phyloP scores from a whole-genome alignment of 805 yeast species.

The Hanseniaspora nectarophila region DNA sequence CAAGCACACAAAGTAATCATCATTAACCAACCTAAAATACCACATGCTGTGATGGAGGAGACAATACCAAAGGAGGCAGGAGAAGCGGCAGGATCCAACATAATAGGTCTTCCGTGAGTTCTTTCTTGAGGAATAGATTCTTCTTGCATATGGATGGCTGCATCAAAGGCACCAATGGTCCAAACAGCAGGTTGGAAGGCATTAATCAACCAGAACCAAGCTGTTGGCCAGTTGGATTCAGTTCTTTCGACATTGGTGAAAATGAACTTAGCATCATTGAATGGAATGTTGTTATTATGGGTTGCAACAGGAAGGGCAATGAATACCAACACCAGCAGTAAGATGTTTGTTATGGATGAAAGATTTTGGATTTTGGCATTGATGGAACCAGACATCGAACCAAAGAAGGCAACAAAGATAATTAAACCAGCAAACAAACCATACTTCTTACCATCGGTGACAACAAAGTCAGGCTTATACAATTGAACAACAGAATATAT shows the following conservation, averaged over 20 bases:
- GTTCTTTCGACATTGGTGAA: conserved; percentile 41
- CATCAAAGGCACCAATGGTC: conserved; percentile 67
- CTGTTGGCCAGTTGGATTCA: conserved; percentile 44
- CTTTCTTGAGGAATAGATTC: conserved; percentile 52
- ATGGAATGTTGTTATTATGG: conserved; percentile 18
- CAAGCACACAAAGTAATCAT: conserved; percentile 45
- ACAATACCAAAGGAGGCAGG: conserved; percentile 46
- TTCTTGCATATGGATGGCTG: conserved; percentile 62
- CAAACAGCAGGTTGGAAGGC: conserved; percentile 58
- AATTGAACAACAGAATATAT: conserved; percentile 41
- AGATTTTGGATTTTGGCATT: conserved; percentile 45
- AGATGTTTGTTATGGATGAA: conserved; percentile 42
- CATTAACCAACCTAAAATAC: conserved; percentile 46
- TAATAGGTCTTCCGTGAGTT: conserved; percentile 8
- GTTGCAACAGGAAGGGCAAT: conserved; percentile 50
- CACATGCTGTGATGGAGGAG: conserved; percentile 45
- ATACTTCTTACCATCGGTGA: conserved; percentile 42
- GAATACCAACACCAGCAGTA: conserved; percentile 38
- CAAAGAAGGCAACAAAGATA: conserved; percentile 36
- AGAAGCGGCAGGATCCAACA: conserved; percentile 31
- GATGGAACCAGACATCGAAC: conserved; percentile 42
- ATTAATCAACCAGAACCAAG: conserved; percentile 43
- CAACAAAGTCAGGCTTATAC: conserved; percentile 33
- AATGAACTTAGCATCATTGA: conserved; percentile 43
- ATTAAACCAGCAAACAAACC: conserved; percentile 53